Evolutionary conservation across 345 rosid genomes (phyloP).

Genomic region (Passiflora organensis): DNA sequence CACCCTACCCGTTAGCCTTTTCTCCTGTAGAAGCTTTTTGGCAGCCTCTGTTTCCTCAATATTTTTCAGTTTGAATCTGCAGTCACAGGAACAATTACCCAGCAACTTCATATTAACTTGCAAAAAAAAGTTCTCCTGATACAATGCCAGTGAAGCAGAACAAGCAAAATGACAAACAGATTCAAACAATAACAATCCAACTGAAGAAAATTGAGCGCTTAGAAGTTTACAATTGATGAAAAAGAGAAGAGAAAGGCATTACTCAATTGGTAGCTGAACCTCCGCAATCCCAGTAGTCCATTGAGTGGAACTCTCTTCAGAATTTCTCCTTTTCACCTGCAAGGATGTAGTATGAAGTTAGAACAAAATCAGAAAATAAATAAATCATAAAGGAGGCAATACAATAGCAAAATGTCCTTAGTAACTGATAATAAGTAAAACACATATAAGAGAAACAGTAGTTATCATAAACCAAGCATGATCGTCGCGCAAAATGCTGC

Average conservation of each 20-base stretch:
- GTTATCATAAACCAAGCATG: not conserved
- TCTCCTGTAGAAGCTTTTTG: slow-evolving; percentile 93
- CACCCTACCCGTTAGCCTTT: slow-evolving; percentile 64
- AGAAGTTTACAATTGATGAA: not conserved
- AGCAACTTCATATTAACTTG: not conserved
- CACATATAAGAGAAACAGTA: not conserved
- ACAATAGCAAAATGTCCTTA: not conserved
- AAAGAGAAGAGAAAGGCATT: slow-evolving; percentile 11
- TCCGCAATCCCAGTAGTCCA: slow-evolving; percentile 99
- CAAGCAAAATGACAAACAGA: not conserved
- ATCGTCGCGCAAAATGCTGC: not conserved
- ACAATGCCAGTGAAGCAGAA: slow-evolving; percentile 2
- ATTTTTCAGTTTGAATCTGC: slow-evolving; percentile 83
- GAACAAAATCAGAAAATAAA: not conserved
- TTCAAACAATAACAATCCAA: slow-evolving; percentile 1
- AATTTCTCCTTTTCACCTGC: slow-evolving; percentile 81
- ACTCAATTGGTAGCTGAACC: slow-evolving; percentile 95
- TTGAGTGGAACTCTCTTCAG: slow-evolving; percentile 97
- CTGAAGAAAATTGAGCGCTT: not conserved
- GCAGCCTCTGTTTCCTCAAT: slow-evolving; percentile 99
- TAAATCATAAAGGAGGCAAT: no score
- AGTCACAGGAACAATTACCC: slow-evolving; percentile 16
- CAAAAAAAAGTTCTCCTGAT: no score
- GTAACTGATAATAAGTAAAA: no score
- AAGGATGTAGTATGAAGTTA: not conserved